Base-by-base conservation (phyloP, 2,329 filamentous ascomycete species). In the Phialophora tarda region DNA sequence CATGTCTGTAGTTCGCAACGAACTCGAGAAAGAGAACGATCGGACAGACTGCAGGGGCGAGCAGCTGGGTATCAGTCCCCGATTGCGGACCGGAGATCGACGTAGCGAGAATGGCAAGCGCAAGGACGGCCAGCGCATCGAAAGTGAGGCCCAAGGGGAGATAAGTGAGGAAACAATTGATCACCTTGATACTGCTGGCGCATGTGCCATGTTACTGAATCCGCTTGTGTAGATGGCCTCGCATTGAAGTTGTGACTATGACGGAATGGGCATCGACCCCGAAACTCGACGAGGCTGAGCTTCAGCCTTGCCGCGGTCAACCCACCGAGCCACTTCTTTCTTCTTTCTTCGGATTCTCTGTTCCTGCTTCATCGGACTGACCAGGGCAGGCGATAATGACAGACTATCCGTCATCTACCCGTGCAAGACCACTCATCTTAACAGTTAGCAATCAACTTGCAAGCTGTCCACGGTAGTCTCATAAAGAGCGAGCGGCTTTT, bases 1-100 rank as follows among this genome's bases (percentile, higher is more conserved):
- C 91, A 95, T 96, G 38, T 88, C 84, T 78, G 81, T 64, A 51
- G 75, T 70, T 69, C 73, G 77, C 65, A 78, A 73, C 50, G 74
- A 72, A 53, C 74, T 70, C 53, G 77, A 77, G 69, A 72, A 73
- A 30, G 79, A 80, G 70, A 81, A 81, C 50, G 75, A 75, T 68
- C 78, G 75, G 38, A 75, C 67, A 21, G 73, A 74, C 66, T 71
- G 69, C 53, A 74, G 48, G 10, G 66, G 66, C 14, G 64, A 69
- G 28, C 50, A 48, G 3, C 14, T 30, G 6, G 38, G 26, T 8
- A 28, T 21, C 12, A 26, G 48, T 10, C 34, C 23, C 30, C 53
- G 55, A 28, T 57, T 24, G 28, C 59, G 57, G 55, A 48, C 59
- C 58, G 68, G 55, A 50, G 65, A 62, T 48, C 54, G 64, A 63